Percentiles rank a stretch among this genome's conserved stretches.
Conservation (phyloP, 495 filamentous ascomycete genomes). For the Penicillium psychrofluorescens region DNA sequence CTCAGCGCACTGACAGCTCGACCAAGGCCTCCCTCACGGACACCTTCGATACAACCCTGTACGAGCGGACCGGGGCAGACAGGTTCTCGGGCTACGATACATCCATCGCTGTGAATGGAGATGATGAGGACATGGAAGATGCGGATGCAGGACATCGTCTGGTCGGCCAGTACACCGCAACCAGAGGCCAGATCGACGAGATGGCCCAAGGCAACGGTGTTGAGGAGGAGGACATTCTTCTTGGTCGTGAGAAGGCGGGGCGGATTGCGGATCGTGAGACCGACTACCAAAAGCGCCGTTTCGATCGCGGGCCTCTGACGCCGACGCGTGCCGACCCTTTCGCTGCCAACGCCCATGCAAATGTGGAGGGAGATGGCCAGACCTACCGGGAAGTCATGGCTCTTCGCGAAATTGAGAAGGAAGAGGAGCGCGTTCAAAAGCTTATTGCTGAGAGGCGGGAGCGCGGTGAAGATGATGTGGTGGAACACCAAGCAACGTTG, state of each 20-base stretch:
- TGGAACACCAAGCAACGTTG: conserved; percentile 64
- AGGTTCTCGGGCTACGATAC: conserved; percentile 89
- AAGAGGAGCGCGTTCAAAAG: conserved; percentile 82
- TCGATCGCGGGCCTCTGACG: conserved; percentile 71
- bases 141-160: conserved; percentile 66
- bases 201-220: conserved; percentile 78
- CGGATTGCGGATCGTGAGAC: conserved; percentile 89
- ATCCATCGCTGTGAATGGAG: conserved; percentile 74
- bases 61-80: conserved; percentile 71
- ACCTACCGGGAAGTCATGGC: conserved; percentile 92
- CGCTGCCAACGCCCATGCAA: conserved; percentile 64
- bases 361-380: conserved; percentile 58
- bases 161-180: conserved; percentile 96
- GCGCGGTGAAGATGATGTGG: conserved; percentile 49
- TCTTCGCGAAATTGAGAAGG: conserved; percentile 80
- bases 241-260: conserved; percentile 79
- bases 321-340: conserved; percentile 88
- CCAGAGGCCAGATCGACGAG: conserved; percentile 85
- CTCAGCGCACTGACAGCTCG: conserved; percentile 81
- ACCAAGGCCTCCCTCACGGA: conserved; percentile 95
- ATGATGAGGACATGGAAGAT: conserved; percentile 79
- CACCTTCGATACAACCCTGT: conserved; percentile 87
- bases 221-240: conserved; percentile 86
- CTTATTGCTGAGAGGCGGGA: conserved; percentile 71
- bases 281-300: conserved; percentile 94